These are phyloP conservation scores for Luvunga scandens DNA, from an alignment of 345 rosid genomes.

Conservation along the genomic window DNA sequence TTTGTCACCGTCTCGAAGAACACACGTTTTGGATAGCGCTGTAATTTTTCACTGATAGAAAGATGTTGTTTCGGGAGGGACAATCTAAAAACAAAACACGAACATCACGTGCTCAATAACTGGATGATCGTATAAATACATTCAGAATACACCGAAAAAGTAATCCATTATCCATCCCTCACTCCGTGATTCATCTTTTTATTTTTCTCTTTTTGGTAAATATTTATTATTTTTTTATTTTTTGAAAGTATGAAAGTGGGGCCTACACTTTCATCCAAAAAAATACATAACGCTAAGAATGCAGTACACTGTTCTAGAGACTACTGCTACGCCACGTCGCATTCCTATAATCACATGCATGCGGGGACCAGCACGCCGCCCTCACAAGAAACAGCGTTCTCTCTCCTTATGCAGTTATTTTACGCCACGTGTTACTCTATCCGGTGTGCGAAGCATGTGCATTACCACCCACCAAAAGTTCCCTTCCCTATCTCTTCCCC, in stretches of 20 bases:
- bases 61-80: neutral
- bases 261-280: neutral
- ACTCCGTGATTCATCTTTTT: neutral
- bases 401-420: neutral
- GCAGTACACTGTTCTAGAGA: neutral
- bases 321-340: neutral
- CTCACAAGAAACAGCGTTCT: slow-evolving; percentile 6
- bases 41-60: neutral
- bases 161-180: neutral
- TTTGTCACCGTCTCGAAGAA: no score
- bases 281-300: neutral
- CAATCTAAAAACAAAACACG: neutral
- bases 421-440: slow-evolving; percentile 11
- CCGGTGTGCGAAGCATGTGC: slow-evolving; percentile 4
- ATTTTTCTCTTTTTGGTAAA: no score
- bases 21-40: neutral
- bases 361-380: slow-evolving; percentile 2
- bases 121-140: neutral
- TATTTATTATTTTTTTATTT: no score
- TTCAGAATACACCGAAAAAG: no score
- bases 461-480: neutral
- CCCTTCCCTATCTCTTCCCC: no score
- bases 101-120: neutral
- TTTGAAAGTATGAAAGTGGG: neutral
- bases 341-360: neutral